Conservation (phyloP, 2,329 filamentous ascomycete genomes). For the Calonectria crousiana region DNA sequence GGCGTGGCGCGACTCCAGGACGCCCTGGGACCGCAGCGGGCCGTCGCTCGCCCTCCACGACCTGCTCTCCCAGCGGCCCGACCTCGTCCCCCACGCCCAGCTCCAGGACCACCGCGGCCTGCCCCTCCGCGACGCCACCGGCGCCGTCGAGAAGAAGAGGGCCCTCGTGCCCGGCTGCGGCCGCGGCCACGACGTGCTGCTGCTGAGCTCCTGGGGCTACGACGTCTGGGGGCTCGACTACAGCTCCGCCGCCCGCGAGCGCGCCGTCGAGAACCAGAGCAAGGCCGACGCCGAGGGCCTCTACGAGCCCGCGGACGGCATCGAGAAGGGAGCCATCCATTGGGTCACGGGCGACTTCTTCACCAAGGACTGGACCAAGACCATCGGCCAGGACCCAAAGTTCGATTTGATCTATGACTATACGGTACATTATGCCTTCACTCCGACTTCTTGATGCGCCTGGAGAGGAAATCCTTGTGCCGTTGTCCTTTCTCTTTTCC, state of each 20-base stretch:
- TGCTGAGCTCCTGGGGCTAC: constrained; percentile 81
- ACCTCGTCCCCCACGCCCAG: constrained; percentile 57
- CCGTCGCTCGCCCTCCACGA: constrained; percentile 68
- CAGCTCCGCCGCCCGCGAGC: constrained; percentile 60
- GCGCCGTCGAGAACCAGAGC: constrained; percentile 59
- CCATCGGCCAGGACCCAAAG: constrained; percentile 54
- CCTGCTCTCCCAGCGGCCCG: constrained; percentile 58
- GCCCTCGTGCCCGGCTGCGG: constrained; percentile 88
- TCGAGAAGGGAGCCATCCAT: constrained; percentile 62
- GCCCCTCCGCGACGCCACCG: constrained; percentile 38
- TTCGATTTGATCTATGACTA: constrained; percentile 79
- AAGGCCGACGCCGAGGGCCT: constrained; percentile 54
- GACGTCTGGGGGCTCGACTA: constrained; percentile 82
- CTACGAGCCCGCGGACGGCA: constrained; percentile 55
- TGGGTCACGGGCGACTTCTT: constrained; percentile 78
- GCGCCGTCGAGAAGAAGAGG: constrained; percentile 42
- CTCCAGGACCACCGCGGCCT: constrained; percentile 47
- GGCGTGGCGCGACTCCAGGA: constrained; percentile 59
- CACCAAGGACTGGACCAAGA: constrained; percentile 65
- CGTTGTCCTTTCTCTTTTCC: neutral
- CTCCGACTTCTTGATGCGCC: neutral
- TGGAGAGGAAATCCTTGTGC: neutral
- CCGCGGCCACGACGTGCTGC: constrained; percentile 82
- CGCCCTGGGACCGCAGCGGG: constrained; percentile 69
- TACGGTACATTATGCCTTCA: constrained; percentile 57